A percentile compares a stretch with the other conserved stretches of the same genome.
Conservation (phyloP, 1,284 basidiomycete species). For the Leccinum huronense region DNA sequence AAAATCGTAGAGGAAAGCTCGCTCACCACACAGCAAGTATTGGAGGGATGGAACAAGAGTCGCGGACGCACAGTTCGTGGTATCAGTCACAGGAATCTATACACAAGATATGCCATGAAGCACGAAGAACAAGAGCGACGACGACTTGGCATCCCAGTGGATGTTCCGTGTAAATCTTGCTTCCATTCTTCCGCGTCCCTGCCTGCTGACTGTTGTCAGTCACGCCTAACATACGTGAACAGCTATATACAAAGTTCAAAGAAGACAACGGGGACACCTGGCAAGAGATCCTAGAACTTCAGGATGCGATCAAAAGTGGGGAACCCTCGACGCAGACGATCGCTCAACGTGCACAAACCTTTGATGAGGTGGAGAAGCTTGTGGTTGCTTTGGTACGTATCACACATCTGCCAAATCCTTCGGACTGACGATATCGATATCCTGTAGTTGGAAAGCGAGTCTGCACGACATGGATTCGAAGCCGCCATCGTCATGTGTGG, state of each 20-base stretch:
- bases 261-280: slow-evolving; percentile 6
- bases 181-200: background rate
- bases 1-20: background rate
- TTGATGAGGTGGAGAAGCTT: background rate
- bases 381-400: background rate
- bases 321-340: slow-evolving; percentile 1
- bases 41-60: slow-evolving; percentile 7
- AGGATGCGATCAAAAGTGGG: background rate
- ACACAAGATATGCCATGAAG: background rate
- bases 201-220: background rate
- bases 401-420: background rate
- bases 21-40: slow-evolving; percentile 1
- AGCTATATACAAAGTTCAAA: slow-evolving; percentile 8
- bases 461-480: slow-evolving; percentile 8
- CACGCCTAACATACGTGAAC: background rate
- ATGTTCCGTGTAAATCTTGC: background rate
- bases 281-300: slow-evolving; percentile 8
- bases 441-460: background rate
- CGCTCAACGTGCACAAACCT: background rate
- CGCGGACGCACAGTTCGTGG: background rate
- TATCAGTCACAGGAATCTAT: background rate
- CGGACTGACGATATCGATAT: background rate
- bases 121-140: background rate
- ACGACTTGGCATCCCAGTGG: background rate
- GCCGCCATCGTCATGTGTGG: slow-evolving; percentile 7